phyloP scores from a whole-genome alignment of 257 asterid genomes.

The Solanum verrucosum region DNA sequence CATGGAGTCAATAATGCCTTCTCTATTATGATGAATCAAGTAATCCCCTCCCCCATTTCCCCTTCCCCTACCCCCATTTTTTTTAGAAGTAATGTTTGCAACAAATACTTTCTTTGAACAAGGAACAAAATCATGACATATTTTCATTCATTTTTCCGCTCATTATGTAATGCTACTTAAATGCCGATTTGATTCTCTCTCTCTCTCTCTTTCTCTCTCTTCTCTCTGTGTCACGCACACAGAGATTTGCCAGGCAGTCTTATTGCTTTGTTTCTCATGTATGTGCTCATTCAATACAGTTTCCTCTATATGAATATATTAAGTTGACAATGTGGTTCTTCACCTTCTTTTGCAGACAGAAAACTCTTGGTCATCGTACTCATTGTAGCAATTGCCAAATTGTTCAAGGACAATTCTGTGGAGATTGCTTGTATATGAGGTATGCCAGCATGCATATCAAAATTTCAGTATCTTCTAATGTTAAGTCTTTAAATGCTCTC shows the following conservation, averaged over 20 bases:
- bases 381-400: conserved; percentile 62
- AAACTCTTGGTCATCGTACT: conserved; percentile 88
- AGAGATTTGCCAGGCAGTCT: neutral
- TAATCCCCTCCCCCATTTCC: neutral
- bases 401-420: conserved; percentile 97
- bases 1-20: neutral
- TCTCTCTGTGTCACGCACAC: neutral
- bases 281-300: neutral
- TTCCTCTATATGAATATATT: neutral
- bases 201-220: neutral
- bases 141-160: neutral
- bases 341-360: conserved; percentile 56
- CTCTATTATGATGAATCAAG: neutral
- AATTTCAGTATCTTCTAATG: neutral
- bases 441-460: conserved; percentile 10
- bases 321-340: neutral
- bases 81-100: neutral
- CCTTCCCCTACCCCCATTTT: neutral
- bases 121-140: neutral
- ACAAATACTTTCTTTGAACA: neutral
- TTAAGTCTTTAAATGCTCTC: neutral
- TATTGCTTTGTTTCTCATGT: neutral
- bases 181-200: neutral
- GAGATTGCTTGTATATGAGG: conserved; percentile 98
- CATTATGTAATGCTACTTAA: neutral